phyloP scores from a whole-genome alignment of 1,139 yeast species.

The Candida sp. region DNA sequence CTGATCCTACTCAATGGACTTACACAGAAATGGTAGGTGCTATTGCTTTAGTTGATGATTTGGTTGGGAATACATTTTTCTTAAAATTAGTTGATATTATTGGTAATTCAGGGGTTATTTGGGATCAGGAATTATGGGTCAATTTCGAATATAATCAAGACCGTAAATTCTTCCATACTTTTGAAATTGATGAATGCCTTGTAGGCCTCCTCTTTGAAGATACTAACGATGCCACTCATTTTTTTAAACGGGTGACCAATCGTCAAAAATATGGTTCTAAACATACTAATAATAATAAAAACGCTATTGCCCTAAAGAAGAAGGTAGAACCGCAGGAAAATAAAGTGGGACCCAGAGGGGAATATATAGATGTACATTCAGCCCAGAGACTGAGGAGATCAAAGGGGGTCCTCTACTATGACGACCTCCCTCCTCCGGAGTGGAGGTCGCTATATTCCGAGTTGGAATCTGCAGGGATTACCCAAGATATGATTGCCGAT shows the following conservation, averaged over 20 bases:
- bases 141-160: constrained; percentile 91
- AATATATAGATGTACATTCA: constrained; percentile 41
- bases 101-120: constrained; percentile 81
- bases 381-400: constrained; percentile 56
- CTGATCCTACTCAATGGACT: constrained; percentile 77
- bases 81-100: constrained; percentile 81
- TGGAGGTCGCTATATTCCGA: constrained; percentile 78
- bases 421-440: constrained; percentile 79
- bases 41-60: constrained; percentile 79
- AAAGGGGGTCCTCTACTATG: constrained; percentile 67
- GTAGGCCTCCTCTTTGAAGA: constrained; percentile 93
- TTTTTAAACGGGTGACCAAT: constrained; percentile 70
- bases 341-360: constrained; percentile 74
- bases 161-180: constrained; percentile 89
- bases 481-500: constrained; percentile 89
- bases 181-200: constrained; percentile 87
- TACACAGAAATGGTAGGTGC: constrained; percentile 93
- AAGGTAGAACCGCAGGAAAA: constrained; percentile 34
- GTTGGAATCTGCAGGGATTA: constrained; percentile 73
- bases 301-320: constrained; percentile 76
- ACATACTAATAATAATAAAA: constrained; percentile 80
- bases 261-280: constrained; percentile 83
- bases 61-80: constrained; percentile 92
- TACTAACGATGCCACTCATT: constrained; percentile 82
- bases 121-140: constrained; percentile 96